A percentile compares a stretch with the other conserved stretches of the same genome.
Evolutionary conservation across 257 asterid genomes (phyloP).

Genomic region (Agastache rugosa): DNA sequence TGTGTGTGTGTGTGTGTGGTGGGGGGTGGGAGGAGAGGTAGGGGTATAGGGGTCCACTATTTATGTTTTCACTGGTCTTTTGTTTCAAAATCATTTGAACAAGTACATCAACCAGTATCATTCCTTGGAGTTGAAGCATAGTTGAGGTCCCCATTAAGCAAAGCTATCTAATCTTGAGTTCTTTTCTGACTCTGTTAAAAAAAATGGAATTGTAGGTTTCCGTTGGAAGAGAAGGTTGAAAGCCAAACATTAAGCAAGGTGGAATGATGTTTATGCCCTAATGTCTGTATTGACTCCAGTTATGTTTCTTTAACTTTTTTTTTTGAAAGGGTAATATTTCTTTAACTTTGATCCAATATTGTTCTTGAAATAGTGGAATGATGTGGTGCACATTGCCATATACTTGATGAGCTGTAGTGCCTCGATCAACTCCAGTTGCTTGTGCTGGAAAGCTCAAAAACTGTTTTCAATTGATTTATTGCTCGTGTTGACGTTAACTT

Average conservation of each 20-base stretch:
- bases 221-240: no score
- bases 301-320: no score
- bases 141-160: slow-evolving; percentile 83
- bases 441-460: no score
- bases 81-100: background rate
- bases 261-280: no score
- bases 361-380: background rate
- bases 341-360: background rate
- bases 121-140: slow-evolving; percentile 86
- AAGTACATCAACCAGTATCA: slow-evolving; percentile 36
- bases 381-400: background rate
- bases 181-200: slow-evolving; percentile 40
- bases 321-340: slow-evolving; percentile 1
- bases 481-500: background rate
- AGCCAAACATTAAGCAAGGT: slow-evolving; percentile 61
- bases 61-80: slow-evolving; percentile 39
- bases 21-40: background rate
- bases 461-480: no score
- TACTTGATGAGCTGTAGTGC: background rate
- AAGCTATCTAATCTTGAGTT: slow-evolving; percentile 54
- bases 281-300: no score
- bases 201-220: slow-evolving; percentile 43
- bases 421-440: background rate
- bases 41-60: slow-evolving; percentile 47
- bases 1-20: background rate